phyloP scores from a whole-genome alignment of 2,329 filamentous ascomycete genomes.

The Fusarium napiforme region DNA sequence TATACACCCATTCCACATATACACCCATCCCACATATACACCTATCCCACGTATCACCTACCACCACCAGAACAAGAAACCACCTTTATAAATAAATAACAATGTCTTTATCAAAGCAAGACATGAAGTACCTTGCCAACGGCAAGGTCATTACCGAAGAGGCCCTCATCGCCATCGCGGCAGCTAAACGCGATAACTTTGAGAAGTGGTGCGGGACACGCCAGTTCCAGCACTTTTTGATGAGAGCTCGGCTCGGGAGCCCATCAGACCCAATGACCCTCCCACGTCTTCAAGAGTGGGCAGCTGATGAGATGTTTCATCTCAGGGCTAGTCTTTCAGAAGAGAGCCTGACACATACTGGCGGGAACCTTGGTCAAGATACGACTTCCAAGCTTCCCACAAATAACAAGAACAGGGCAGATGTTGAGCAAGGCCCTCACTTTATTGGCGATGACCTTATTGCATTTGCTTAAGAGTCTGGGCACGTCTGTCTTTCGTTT shows the following conservation, averaged over 20 bases:
- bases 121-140: background rate
- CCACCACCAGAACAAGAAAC: background rate
- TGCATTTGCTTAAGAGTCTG: background rate
- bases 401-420: too few species aligned
- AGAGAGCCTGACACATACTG: background rate
- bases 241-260: background rate
- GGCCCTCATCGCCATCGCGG: background rate
- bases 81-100: background rate
- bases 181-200: background rate
- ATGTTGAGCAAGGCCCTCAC: background rate
- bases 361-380: background rate
- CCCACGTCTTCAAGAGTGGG: background rate
- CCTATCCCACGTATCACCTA: background rate
- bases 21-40: background rate
- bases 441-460: background rate
- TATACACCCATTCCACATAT: background rate
- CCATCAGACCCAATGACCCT: background rate
- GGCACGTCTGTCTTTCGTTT: too few species aligned
- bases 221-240: background rate
- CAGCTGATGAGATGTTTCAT: background rate
- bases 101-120: background rate
- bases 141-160: background rate
- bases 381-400: background rate
- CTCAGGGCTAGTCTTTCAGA: background rate
- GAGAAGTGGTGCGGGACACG: background rate